phyloP scores from a whole-genome alignment of 495 filamentous ascomycete species.

The Penicillium manginii region DNA sequence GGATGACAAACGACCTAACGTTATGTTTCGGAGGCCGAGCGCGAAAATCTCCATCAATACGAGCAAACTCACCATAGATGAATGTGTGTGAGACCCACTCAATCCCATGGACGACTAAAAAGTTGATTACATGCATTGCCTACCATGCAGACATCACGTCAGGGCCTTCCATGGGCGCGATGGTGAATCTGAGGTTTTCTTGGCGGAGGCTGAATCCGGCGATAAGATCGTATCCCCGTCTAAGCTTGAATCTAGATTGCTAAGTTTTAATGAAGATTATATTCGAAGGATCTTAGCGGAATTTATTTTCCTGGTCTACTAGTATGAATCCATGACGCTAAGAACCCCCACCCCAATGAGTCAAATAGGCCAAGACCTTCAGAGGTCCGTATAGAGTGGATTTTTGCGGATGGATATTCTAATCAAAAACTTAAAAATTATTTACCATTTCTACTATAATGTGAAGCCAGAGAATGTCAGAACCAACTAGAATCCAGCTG shows the following conservation, averaged over 20 bases:
- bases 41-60: background rate
- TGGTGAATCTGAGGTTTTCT: background rate
- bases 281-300: background rate
- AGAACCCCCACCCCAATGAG: background rate
- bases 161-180: no score
- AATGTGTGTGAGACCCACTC: background rate
- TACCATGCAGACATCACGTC: no score
- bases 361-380: background rate
- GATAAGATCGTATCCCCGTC: constrained; percentile 2
- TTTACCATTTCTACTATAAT: no score
- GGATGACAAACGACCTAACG: constrained; percentile 6
- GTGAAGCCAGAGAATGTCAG: background rate
- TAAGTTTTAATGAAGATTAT: background rate
- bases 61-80: background rate
- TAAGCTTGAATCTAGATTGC: background rate
- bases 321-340: background rate
- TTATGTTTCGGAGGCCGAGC: background rate
- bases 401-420: background rate
- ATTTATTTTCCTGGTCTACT: background rate
- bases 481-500: background rate
- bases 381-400: background rate
- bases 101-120: background rate
- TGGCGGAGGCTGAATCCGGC: background rate
- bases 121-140: background rate
- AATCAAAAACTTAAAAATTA: no score